Conservation (phyloP, 2,329 filamentous ascomycete species). For the Catunica adiposa region DNA sequence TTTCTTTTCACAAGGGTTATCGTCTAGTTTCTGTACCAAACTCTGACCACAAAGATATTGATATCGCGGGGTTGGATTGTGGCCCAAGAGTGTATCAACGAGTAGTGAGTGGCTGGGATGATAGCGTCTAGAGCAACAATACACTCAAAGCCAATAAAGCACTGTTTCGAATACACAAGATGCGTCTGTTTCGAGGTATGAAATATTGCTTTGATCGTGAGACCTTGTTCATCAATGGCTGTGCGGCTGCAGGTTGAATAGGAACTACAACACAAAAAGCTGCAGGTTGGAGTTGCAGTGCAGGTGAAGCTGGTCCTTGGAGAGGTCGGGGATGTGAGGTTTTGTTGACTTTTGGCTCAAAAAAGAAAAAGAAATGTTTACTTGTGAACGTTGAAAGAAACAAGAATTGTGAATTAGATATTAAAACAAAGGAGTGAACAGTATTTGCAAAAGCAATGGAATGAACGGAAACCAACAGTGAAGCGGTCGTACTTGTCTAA, state of each 20-base stretch:
- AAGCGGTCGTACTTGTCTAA: not conserved
- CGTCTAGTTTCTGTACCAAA: not conserved
- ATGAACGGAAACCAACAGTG: not conserved
- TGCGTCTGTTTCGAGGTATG: constrained; percentile 2
- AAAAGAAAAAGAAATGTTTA: not conserved
- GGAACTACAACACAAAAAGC: not conserved
- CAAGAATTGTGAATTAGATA: not conserved
- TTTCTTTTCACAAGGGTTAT: not conserved
- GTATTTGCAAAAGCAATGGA: not conserved
- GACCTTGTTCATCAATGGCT: not conserved
- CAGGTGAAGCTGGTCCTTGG: not conserved
- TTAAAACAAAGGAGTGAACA: not conserved
- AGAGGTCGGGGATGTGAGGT: not conserved
- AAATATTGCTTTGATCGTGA: not conserved
- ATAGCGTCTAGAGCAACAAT: not conserved
- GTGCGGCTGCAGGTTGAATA: not conserved
- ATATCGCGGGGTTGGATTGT: not conserved
- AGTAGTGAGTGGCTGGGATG: not conserved
- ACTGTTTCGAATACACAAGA: not conserved
- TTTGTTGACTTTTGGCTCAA: constrained; percentile 1
- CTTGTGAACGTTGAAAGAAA: not conserved
- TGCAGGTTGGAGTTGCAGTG: constrained; percentile 1
- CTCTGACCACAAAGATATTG: not conserved
- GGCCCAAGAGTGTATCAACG: not conserved
- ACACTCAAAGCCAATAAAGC: not conserved